phyloP scores from a whole-genome alignment of 2,329 filamentous ascomycete species.

The Pseudodiploospora longispora region DNA sequence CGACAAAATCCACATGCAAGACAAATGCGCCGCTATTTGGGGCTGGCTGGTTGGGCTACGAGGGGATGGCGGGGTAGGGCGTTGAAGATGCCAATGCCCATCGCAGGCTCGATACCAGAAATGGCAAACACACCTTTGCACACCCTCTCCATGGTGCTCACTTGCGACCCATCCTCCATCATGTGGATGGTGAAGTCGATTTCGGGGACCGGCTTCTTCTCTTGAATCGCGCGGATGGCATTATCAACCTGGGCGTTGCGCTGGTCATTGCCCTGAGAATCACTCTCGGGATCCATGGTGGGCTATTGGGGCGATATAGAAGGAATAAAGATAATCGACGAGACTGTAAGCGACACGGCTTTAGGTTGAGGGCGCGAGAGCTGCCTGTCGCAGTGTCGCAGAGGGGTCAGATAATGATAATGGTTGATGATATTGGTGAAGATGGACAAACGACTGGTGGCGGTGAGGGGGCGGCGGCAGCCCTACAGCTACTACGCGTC shows the following conservation, averaged over 20 bases:
- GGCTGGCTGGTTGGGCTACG: neutral
- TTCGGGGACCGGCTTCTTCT: constrained; percentile 93
- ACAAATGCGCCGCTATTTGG: neutral
- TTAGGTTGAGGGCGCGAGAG: neutral
- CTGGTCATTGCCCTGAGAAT: constrained; percentile 28
- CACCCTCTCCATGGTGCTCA: constrained; percentile 90
- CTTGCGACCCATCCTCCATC: constrained; percentile 94
- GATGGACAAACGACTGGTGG: constrained; percentile 3
- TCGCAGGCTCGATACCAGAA: neutral
- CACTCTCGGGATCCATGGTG: constrained; percentile 44
- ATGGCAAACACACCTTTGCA: constrained; percentile 73
- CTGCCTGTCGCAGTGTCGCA: neutral
- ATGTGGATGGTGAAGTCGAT: constrained; percentile 98
- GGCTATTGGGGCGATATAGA: constrained; percentile 14
- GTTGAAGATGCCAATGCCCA: neutral
- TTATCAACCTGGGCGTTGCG: constrained; percentile 67
- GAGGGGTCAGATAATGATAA: neutral
- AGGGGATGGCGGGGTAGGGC: constrained; percentile 8
- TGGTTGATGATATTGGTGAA: neutral
- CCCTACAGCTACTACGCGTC: constrained; percentile 5
- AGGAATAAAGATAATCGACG: neutral
- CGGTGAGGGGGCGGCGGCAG: constrained; percentile 7
- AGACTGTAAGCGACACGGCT: neutral
- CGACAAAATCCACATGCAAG: neutral
- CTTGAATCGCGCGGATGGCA: constrained; percentile 81